These are phyloP conservation scores for Neodidymelliopsis sp. DNA, from an alignment of 2,329 filamentous ascomycete genomes.

Conservation along the genomic window DNA sequence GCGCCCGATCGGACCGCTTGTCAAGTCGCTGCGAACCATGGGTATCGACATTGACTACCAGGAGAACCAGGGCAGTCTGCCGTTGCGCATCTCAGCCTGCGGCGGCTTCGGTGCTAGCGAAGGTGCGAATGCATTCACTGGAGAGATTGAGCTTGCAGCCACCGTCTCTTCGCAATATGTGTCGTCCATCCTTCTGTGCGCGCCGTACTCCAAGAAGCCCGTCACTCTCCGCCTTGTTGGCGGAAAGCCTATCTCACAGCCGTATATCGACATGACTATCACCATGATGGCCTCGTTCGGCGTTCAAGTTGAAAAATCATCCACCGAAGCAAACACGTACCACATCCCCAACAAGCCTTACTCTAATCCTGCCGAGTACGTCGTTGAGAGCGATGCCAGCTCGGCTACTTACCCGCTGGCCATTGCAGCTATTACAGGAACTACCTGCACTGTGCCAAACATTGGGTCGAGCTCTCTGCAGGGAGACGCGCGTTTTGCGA, in stretches of 20 bases:
- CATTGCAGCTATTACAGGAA: slow-evolving; percentile 93
- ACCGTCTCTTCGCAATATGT: slow-evolving; percentile 99
- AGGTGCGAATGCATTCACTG: slow-evolving; percentile 64
- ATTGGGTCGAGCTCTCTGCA: slow-evolving; percentile 92
- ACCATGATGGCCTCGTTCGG: slow-evolving; percentile 97
- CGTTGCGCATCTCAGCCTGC: slow-evolving; percentile 77
- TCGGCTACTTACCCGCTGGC: slow-evolving; percentile 96
- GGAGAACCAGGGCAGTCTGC: slow-evolving; percentile 82
- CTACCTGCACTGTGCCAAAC: slow-evolving; percentile 94
- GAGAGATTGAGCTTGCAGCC: slow-evolving; percentile 88
- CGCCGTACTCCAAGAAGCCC: slow-evolving; percentile 92
- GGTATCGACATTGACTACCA: slow-evolving; percentile 88
- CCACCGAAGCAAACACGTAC: slow-evolving; percentile 86
- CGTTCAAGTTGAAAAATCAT: slow-evolving; percentile 77
- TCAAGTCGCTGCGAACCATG: slow-evolving; percentile 86
- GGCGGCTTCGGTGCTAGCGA: slow-evolving; percentile 72
- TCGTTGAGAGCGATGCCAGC: slow-evolving; percentile 95
- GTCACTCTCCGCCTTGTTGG: slow-evolving; percentile 90
- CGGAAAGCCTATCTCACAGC: slow-evolving; percentile 96
- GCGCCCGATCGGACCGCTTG: slow-evolving; percentile 89
- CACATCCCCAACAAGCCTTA: slow-evolving; percentile 88
- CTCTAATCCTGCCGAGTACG: slow-evolving; percentile 82
- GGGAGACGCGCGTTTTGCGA: slow-evolving; percentile 91
- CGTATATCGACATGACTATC: slow-evolving; percentile 98
- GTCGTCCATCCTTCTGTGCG: slow-evolving; percentile 94